Evolutionary conservation across 768 basidiomycete genomes (phyloP).

Genomic region (Coprinopsis strossmayeri): DNA sequence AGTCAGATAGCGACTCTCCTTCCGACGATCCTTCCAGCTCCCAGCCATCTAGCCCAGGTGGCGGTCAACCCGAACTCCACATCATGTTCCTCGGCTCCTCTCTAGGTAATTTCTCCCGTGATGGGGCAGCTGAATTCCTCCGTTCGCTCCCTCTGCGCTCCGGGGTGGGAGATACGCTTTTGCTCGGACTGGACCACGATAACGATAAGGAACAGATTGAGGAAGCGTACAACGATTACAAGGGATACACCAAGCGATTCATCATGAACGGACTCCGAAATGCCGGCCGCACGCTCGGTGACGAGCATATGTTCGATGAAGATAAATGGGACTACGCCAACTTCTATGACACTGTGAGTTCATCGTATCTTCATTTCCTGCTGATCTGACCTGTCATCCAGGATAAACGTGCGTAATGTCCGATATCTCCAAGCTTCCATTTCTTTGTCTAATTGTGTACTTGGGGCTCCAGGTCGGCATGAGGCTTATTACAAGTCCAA

Average conservation of each 20-base stretch:
- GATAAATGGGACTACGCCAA: slow-evolving; percentile 78
- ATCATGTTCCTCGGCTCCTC: slow-evolving; percentile 90
- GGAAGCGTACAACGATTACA: slow-evolving; percentile 78
- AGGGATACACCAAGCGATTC: slow-evolving; percentile 66
- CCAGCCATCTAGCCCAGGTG: slow-evolving; percentile 16
- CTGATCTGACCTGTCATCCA: slow-evolving; percentile 13
- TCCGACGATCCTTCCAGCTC: slow-evolving; percentile 1
- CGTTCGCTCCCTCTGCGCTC: slow-evolving; percentile 70
- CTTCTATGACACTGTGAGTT: slow-evolving; percentile 34
- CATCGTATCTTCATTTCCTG: slow-evolving; percentile 2
- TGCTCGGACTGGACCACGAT: slow-evolving; percentile 89
- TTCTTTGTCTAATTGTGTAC: slow-evolving; percentile 4
- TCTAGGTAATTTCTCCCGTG: slow-evolving; percentile 81
- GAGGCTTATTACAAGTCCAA: slow-evolving; percentile 80
- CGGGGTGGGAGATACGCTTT: slow-evolving; percentile 70
- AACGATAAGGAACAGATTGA: slow-evolving; percentile 68
- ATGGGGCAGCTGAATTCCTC: slow-evolving; percentile 68
- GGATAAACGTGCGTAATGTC: slow-evolving; percentile 25
- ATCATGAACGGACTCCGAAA: slow-evolving; percentile 81
- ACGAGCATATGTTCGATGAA: slow-evolving; percentile 56
- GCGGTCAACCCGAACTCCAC: slow-evolving; percentile 50
- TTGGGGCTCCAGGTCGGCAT: slow-evolving; percentile 74
- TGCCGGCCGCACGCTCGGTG: slow-evolving; percentile 62
- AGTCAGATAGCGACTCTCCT: slow-evolving; percentile 15
- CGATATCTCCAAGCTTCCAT: background rate